Evolutionary conservation across 2,329 filamentous ascomycete genomes (phyloP), one percentile per base, ranked within the genome.

Genomic region (Microsporum canis): DNA sequence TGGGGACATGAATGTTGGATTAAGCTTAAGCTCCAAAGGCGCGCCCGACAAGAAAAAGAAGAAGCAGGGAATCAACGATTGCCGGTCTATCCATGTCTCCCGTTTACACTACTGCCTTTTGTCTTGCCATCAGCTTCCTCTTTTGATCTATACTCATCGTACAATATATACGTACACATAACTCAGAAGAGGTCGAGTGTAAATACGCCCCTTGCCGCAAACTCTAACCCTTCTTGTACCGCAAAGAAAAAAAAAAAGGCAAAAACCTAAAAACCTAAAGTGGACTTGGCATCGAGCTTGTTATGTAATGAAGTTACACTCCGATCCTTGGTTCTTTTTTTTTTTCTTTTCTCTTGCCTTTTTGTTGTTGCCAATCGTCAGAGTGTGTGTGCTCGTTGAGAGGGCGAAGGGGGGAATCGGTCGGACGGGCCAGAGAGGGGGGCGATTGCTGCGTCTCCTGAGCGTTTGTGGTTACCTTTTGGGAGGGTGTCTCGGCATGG

Each of bases 251-350:
- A 55, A 34, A 39, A 57, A 57, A 57, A 57, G 36, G 7, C 36
- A 27, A 43, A 57, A 63, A 63, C 57, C 53, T 63, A 63, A 63
- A 63, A 63, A 63, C 62, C 60, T 63, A 63, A 63, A 63, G 27
- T 57, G 33, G 58, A 63, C 62, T 63, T 63, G 62, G 62, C 62
- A 62, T 51, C 45, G 51, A 23, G 49, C 53, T 59, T 62, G 31
- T 63, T 62, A 63, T 61, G 61, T 63, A 59, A 63, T 33, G 29
- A 3, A 38, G 43, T 49, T 59, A 49, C 57, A 49, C 57, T 47
- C 17, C 17, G 6, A 49, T 27, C 43, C 43, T 47, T 33, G n/a
- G 7, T 17, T 47, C 3, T 29, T 27, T 57, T 33, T 57, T 8
- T 12, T 29, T n/a, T 43, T 57, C 23, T 14, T 12, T 17, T 38